These are phyloP conservation scores for Fusarium kyushuense DNA, from an alignment of 2,329 filamentous ascomycete species.

Conservation along the genomic window DNA sequence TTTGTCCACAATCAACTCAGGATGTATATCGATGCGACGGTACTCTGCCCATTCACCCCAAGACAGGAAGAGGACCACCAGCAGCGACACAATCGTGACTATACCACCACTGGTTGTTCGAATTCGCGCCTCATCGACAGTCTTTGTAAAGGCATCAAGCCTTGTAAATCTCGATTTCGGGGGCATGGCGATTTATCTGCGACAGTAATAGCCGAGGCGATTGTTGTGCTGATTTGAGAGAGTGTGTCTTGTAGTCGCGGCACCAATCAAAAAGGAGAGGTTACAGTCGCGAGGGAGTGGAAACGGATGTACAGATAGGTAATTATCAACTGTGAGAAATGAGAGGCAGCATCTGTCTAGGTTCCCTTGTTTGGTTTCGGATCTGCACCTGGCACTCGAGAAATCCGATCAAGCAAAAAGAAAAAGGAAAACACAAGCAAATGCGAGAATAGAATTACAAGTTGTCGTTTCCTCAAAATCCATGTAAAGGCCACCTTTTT, in stretches of 20 bases:
- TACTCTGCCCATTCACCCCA: constrained; percentile 98
- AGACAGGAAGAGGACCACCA: constrained; percentile 88
- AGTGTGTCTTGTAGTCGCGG: constrained; percentile 15
- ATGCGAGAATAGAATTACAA: constrained; percentile 33
- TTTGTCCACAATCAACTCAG: constrained; percentile 96
- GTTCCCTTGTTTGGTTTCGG: constrained; percentile 13
- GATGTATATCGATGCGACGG: constrained; percentile 84
- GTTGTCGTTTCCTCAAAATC: constrained; percentile 25
- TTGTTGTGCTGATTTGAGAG: constrained; percentile 21
- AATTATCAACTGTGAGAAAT: constrained; percentile 24
- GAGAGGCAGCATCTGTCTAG: constrained; percentile 40
- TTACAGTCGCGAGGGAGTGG: constrained; percentile 10
- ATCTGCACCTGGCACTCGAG: constrained; percentile 39
- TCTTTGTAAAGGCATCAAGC: constrained; percentile 99
- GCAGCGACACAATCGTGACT: constrained; percentile 89
- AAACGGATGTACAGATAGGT: constrained; percentile 10
- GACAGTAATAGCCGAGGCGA: constrained; percentile 15
- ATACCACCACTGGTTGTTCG: constrained; percentile 95
- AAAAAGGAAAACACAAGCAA: constrained; percentile 27
- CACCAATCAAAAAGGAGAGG: constrained; percentile 40
- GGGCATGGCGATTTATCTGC: constrained; percentile 70
- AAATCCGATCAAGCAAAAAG: constrained; percentile 26
- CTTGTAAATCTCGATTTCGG: constrained; percentile 93
- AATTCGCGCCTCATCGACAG: constrained; percentile 96
- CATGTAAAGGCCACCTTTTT: constrained; percentile 45